Conservation (phyloP, 495 filamentous ascomycete species). For the Thozetella sp. region DNA sequence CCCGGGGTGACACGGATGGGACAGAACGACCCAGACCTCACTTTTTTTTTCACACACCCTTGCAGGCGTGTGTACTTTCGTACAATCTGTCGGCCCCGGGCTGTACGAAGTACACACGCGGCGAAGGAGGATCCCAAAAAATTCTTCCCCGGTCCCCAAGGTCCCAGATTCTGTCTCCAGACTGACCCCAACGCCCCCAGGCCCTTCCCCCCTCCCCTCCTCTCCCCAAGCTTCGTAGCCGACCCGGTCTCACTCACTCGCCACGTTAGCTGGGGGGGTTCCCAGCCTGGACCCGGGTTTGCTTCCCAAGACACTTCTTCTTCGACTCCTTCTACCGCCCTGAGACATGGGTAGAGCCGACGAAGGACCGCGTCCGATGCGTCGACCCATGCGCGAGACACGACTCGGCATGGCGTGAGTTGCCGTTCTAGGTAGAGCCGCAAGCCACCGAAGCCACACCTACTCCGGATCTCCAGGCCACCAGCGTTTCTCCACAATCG, state of each 20-base stretch:
- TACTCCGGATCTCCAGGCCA: not conserved
- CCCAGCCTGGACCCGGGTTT: not conserved
- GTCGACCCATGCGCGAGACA: not conserved
- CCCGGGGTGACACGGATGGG: not conserved
- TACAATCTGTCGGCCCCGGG: no score
- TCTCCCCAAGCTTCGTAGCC: no score
- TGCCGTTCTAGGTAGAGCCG: not conserved
- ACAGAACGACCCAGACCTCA: not conserved
- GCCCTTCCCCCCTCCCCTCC: not conserved
- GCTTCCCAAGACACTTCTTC: not conserved
- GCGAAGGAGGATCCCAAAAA: not conserved
- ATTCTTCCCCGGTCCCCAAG: not conserved
- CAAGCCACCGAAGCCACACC: conserved; percentile 1
- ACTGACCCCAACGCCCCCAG: not conserved
- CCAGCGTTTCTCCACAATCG: conserved; percentile 2
- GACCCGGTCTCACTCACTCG: not conserved
- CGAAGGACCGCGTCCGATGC: conserved; percentile 1
- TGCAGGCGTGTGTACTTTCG: no score
- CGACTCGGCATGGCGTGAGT: not conserved
- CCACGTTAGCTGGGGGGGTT: no score
- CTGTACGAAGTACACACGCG: not conserved
- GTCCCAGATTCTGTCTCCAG: not conserved
- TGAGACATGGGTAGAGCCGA: conserved; percentile 3
- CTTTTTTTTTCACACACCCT: no score
- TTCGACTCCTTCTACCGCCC: not conserved